Evolutionary conservation across 805 yeast genomes (phyloP).

Genomic region (Saccharomycopsis microspora): DNA sequence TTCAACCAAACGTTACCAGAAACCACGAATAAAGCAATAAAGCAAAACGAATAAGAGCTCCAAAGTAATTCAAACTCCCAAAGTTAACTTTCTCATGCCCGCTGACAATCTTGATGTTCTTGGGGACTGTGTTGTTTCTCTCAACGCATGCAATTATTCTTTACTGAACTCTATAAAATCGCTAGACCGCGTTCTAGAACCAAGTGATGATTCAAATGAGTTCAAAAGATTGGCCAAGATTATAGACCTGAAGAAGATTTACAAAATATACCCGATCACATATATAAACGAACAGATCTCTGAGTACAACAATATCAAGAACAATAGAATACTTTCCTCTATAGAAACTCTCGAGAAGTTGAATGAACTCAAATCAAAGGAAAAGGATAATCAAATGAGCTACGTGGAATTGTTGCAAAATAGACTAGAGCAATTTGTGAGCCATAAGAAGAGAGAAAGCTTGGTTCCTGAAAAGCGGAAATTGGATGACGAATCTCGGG

Average conservation of each 20-base stretch:
- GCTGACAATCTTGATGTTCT: conserved; percentile 11
- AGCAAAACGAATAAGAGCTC: too few relatives aligned
- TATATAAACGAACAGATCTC: conserved; percentile 15
- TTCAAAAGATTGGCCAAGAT: conserved; percentile 12
- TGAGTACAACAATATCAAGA: conserved; percentile 14
- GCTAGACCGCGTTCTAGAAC: conserved; percentile 7
- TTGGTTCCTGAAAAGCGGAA: background rate
- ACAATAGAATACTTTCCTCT: conserved; percentile 14
- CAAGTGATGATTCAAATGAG: conserved; percentile 9
- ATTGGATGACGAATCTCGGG: background rate
- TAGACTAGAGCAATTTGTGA: conserved; percentile 13
- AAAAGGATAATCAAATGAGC: conserved; percentile 13
- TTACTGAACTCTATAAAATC: conserved; percentile 1
- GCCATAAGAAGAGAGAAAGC: background rate
- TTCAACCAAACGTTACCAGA: too few relatives aligned
- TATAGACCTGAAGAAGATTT: conserved; percentile 12
- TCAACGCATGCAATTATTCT: conserved; percentile 12
- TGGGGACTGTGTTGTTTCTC: conserved; percentile 9
- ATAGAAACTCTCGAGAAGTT: conserved; percentile 14
- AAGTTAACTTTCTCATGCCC: background rate
- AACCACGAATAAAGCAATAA: too few relatives aligned
- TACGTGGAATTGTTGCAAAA: conserved; percentile 12
- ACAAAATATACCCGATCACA: conserved; percentile 13
- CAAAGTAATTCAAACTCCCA: too few relatives aligned
- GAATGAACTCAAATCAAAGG: conserved; percentile 9